A percentile compares a stretch with the other conserved stretches of the same genome.
Evolutionary conservation across 2,329 filamentous ascomycete species (phyloP).

Genomic region (Sarocladium kiliense): DNA sequence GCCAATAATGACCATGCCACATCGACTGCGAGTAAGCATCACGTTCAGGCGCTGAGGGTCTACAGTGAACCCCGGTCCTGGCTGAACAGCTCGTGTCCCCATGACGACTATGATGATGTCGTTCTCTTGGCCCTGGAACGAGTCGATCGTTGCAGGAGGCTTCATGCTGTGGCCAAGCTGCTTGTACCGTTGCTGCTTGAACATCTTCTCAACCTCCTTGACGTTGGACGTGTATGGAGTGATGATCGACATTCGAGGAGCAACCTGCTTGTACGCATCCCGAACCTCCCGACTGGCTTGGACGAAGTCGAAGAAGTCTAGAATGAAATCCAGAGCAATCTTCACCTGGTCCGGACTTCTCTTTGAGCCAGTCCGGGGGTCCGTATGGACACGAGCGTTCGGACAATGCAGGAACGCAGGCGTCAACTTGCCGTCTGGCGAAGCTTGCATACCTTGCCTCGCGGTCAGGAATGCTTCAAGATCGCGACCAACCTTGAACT

Average conservation of each 20-base stretch:
- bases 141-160: slow-evolving; percentile 14
- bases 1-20: slow-evolving; percentile 16
- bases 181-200: slow-evolving; percentile 11
- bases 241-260: slow-evolving; percentile 14
- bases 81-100: slow-evolving; percentile 10
- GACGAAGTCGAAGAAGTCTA: slow-evolving; percentile 11
- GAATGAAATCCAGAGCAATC: slow-evolving; percentile 14
- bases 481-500: too few relatives aligned
- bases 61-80: slow-evolving; percentile 14
- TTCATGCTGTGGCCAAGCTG: slow-evolving; percentile 11
- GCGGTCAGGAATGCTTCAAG: too few relatives aligned
- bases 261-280: background rate
- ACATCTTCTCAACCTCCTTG: slow-evolving; percentile 8
- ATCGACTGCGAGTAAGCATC: slow-evolving; percentile 14
- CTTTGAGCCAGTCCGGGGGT: too few relatives aligned
- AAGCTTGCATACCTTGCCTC: too few relatives aligned
- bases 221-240: slow-evolving; percentile 15
- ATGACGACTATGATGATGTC: slow-evolving; percentile 18
- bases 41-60: slow-evolving; percentile 14
- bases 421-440: too few relatives aligned
- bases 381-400: too few relatives aligned
- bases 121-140: slow-evolving; percentile 18
- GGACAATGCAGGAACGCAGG: too few relatives aligned
- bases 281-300: too few relatives aligned
- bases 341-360: slow-evolving; percentile 13